Evolutionary conservation across 495 filamentous ascomycete species (phyloP).

Genomic region (Daldinia caldariorum): DNA sequence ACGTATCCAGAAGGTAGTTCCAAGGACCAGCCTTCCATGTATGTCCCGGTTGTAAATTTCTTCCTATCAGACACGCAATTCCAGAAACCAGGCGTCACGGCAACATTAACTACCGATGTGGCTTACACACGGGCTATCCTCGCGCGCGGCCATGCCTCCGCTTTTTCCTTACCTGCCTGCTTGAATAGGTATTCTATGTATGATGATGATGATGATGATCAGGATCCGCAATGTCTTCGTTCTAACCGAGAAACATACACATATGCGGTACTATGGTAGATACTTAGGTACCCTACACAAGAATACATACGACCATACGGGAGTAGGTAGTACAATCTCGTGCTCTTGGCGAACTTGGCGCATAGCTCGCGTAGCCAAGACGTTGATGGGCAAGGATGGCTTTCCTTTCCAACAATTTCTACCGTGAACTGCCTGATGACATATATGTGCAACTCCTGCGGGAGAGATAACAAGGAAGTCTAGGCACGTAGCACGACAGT

Average conservation of each 20-base stretch:
- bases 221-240: constrained; percentile 37
- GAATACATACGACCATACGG: constrained; percentile 24
- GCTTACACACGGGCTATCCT: constrained; percentile 35
- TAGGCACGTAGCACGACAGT: constrained; percentile 35
- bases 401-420: constrained; percentile 38
- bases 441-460: constrained; percentile 40
- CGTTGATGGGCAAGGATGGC: constrained; percentile 38
- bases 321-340: constrained; percentile 44
- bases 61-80: constrained; percentile 39
- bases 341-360: constrained; percentile 46
- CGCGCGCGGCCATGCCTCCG: constrained; percentile 22
- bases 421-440: constrained; percentile 22
- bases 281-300: too few relatives aligned
- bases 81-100: constrained; percentile 23
- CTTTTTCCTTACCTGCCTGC: constrained; percentile 3
- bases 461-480: constrained; percentile 37
- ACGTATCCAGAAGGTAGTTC: constrained; percentile 39
- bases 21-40: constrained; percentile 14
- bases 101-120: constrained; percentile 43
- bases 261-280: not conserved
- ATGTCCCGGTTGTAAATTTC: constrained; percentile 36
- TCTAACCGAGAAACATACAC: constrained; percentile 33
- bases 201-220: constrained; percentile 14
- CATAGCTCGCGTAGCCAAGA: constrained; percentile 45
- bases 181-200: constrained; percentile 12